phyloP scores from a whole-genome alignment of 495 filamentous ascomycete species.

The Cercophora sp. region DNA sequence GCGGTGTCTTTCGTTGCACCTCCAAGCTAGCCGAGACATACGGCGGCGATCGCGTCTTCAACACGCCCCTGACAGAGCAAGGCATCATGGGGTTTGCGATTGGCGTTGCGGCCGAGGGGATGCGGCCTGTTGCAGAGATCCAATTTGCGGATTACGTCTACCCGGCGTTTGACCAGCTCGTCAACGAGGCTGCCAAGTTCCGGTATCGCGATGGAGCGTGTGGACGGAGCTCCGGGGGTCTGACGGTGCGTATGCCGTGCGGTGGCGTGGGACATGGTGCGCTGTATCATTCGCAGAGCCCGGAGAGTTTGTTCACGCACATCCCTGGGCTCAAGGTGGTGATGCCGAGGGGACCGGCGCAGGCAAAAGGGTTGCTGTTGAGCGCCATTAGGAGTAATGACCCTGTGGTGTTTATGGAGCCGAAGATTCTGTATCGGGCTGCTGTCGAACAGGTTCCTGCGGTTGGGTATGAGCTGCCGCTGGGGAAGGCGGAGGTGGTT shows the following conservation, averaged over 20 bases:
- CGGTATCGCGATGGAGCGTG: slow-evolving; percentile 78
- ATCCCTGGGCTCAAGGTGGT: slow-evolving; percentile 87
- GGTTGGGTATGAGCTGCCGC: slow-evolving; percentile 73
- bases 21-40: slow-evolving; percentile 85
- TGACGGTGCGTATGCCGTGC: slow-evolving; percentile 92
- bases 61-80: slow-evolving; percentile 91
- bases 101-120: slow-evolving; percentile 82
- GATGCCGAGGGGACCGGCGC: slow-evolving; percentile 82
- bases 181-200: slow-evolving; percentile 94
- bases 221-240: slow-evolving; percentile 63
- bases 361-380: slow-evolving; percentile 88
- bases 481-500: slow-evolving; percentile 84
- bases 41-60: slow-evolving; percentile 88
- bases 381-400: slow-evolving; percentile 80
- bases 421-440: slow-evolving; percentile 90
- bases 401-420: slow-evolving; percentile 94
- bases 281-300: slow-evolving; percentile 91
- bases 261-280: slow-evolving; percentile 95
- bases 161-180: slow-evolving; percentile 94
- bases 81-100: slow-evolving; percentile 94
- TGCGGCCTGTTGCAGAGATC: slow-evolving; percentile 92
- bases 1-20: slow-evolving; percentile 93
- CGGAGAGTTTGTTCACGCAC: slow-evolving; percentile 88
- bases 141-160: slow-evolving; percentile 98
- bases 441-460: slow-evolving; percentile 93